Conservation (phyloP, 2,329 filamentous ascomycete genomes). For the Clarireedia homoeocarpa region DNA sequence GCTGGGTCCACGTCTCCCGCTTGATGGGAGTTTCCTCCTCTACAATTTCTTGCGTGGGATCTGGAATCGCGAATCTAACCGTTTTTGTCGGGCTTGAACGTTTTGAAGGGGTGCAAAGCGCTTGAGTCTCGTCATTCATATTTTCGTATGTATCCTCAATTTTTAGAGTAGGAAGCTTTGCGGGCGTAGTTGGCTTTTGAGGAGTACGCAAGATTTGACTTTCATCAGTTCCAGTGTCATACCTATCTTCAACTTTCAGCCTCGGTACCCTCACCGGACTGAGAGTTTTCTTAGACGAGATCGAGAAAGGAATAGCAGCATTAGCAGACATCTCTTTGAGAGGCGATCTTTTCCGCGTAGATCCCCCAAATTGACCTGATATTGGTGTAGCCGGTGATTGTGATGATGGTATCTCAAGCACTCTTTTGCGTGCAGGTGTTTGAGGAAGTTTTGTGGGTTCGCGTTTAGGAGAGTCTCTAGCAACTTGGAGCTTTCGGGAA, state of each 20-base stretch:
- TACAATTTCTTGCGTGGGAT: constrained; percentile 5
- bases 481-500: not conserved
- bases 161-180: constrained; percentile 19
- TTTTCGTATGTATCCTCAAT: constrained; percentile 24
- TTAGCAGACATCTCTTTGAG: constrained; percentile 21
- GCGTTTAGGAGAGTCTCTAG: not conserved
- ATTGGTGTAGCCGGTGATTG: constrained; percentile 28
- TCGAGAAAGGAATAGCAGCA: constrained; percentile 20
- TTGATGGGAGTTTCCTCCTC: constrained; percentile 5
- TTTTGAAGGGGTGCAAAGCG: constrained; percentile 17
- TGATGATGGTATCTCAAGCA: constrained; percentile 27
- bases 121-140: constrained; percentile 15
- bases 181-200: not conserved
- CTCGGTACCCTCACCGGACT: constrained; percentile 16
- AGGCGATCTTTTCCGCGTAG: constrained; percentile 12
- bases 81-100: constrained; percentile 23
- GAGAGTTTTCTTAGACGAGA: constrained; percentile 6
- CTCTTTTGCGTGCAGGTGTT: constrained; percentile 20
- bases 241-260: constrained; percentile 25
- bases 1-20: not conserved
- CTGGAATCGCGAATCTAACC: constrained; percentile 22
- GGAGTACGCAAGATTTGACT: constrained; percentile 11
- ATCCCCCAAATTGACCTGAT: constrained; percentile 18
- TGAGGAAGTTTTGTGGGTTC: constrained; percentile 19
- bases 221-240: constrained; percentile 15